A percentile compares a stretch with the other conserved stretches of the same genome.
These are phyloP conservation scores for Dillenia suffruticosa DNA, from an alignment of 164 flowering plant species.

Conservation along the genomic window DNA sequence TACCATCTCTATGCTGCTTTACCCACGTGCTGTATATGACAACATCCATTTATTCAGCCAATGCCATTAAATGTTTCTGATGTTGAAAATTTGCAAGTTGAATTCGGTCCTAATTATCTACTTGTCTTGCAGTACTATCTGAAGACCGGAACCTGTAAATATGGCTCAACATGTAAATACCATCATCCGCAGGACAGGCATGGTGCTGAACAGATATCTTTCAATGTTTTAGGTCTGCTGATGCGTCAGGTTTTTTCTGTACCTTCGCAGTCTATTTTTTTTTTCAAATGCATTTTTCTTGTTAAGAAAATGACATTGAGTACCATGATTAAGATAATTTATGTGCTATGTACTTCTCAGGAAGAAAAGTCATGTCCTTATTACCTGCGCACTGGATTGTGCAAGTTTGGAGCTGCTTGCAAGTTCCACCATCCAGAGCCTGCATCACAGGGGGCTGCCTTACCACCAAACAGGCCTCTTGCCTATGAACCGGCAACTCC, in stretches of 20 bases:
- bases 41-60: too few relatives aligned
- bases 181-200: slow-evolving; percentile 63
- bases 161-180: slow-evolving; percentile 66
- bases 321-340: too few relatives aligned
- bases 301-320: not conserved
- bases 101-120: not conserved
- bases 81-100: not conserved
- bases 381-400: slow-evolving; percentile 66
- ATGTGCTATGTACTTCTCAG: slow-evolving; percentile 20
- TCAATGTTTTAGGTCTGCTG: slow-evolving; percentile 57
- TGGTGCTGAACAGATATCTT: slow-evolving; percentile 50
- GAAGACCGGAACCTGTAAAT: slow-evolving; percentile 76
- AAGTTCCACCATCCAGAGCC: slow-evolving; percentile 85
- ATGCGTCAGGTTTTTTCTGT: slow-evolving; percentile 50
- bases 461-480: slow-evolving; percentile 29
- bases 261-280: not conserved
- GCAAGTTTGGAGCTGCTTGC: slow-evolving; percentile 80
- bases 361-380: slow-evolving; percentile 61
- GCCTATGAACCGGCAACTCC: slow-evolving; percentile 36
- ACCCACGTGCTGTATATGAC: too few relatives aligned
- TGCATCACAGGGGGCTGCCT: slow-evolving; percentile 28
- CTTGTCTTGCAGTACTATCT: slow-evolving; percentile 51
- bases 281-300: not conserved
- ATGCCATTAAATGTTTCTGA: too few relatives aligned
- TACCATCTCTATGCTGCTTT: too few relatives aligned